Percentiles rank a stretch among this genome's conserved stretches.
phyloP scores from a whole-genome alignment of 1,284 basidiomycete genomes.

The Trichosporon asahii region DNA sequence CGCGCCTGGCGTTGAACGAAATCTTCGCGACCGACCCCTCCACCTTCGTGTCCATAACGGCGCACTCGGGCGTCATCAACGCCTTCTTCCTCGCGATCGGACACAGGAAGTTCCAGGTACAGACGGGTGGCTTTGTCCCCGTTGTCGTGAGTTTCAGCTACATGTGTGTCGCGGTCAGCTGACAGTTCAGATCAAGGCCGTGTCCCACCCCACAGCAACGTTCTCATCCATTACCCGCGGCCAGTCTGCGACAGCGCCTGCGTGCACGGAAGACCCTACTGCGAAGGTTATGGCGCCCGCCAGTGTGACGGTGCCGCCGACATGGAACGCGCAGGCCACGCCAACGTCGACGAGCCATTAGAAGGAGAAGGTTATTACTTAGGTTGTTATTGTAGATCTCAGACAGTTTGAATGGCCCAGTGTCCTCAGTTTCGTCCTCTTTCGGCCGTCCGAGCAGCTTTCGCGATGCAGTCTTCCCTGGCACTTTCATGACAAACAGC shows the following conservation, averaged over 20 bases:
- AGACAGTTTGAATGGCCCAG: not conserved
- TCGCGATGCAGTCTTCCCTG: not conserved
- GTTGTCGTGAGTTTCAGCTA: conserved; percentile 24
- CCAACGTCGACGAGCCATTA: not conserved
- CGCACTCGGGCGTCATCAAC: conserved; percentile 44
- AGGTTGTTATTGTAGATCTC: not conserved
- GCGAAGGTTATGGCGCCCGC: conserved; percentile 3
- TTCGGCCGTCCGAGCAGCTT: not conserved
- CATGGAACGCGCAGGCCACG: not conserved
- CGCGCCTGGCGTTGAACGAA: conserved; percentile 36
- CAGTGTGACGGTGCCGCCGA: conserved; percentile 2
- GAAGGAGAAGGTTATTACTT: not conserved
- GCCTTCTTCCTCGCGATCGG: conserved; percentile 37
- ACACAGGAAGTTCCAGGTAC: conserved; percentile 29
- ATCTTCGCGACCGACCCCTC: conserved; percentile 39
- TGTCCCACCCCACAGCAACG: conserved; percentile 24
- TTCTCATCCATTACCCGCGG: conserved; percentile 24
- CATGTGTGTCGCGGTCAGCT: not conserved
- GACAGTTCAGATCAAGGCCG: conserved; percentile 25
- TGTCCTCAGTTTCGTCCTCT: not conserved
- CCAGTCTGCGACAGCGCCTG: conserved; percentile 27
- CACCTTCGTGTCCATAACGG: conserved; percentile 45
- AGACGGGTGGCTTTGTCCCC: conserved; percentile 37
- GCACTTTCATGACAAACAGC: not conserved
- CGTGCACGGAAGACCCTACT: conserved; percentile 21